Base-by-base conservation (phyloP, 306 rosid species). In the Corylus americana region DNA sequence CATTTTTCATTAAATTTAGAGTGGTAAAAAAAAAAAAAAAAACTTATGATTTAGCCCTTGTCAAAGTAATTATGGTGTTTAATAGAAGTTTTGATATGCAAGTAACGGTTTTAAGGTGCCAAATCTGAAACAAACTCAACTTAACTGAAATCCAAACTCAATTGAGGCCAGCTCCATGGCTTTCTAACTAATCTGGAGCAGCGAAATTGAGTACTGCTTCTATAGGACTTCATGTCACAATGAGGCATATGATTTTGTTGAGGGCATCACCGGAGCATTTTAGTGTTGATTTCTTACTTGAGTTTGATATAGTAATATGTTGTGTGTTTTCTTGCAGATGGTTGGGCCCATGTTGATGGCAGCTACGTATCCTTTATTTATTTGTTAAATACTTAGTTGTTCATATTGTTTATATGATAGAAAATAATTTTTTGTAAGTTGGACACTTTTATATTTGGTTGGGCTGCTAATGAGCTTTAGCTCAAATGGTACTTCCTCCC, bases 271-370 rank as follows among this genome's bases (percentile, higher is more conserved):
- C 10, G 17, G 17, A 59, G 5, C 66, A 59, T 25, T 59, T 59
- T 16, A 42, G 29, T 18, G 9, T 3, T 2, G 13, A 11, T 64
- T 29, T 31, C 35, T 31, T 31, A 44, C 27, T 18, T 50, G 8
- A 4, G 18, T 29, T 27, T 48, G 70, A 4, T 61, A 71, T 29
- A 45, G 57, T 11, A 29, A 61, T 71, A 13, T 66, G 1, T 76
- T 54, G 35, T 61, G 1, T 74, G 39, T 82, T 86, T 78, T 73
- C 47, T 35, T 88, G 90, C 97, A 95, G 98, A 95, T 92, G 94
- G 92, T 89, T 85, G 98, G 91, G 83, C 90, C 98, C 77, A 89
- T 95, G 77, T 67, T 95, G 72, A 95, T 89, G 90, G 97, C 97
- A 71, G 97, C 97, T 47, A 74, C 79, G 94, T 95, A 92, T 95